phyloP scores from a whole-genome alignment of 2,329 filamentous ascomycete genomes.

The Epichloe sibirici region DNA sequence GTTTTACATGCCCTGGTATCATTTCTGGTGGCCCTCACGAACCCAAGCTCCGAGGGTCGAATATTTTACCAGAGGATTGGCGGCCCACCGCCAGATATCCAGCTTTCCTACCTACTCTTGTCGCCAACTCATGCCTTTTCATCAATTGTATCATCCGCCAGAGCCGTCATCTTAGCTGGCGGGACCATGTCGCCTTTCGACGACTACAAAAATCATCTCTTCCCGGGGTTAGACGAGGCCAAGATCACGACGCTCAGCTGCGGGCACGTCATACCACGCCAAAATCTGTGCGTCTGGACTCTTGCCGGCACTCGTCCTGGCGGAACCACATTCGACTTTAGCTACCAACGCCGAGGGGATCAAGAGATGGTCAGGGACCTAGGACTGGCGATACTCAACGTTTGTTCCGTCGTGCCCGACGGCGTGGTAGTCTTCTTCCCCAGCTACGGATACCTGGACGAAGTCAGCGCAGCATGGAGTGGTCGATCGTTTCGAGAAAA shows the following conservation, averaged over 20 bases:
- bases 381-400: slow-evolving; percentile 57
- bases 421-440: slow-evolving; percentile 93
- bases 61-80: slow-evolving; percentile 48
- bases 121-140: slow-evolving; percentile 88
- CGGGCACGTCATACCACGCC: slow-evolving; percentile 79
- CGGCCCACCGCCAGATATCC: slow-evolving; percentile 31
- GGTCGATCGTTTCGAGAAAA: slow-evolving; percentile 20
- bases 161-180: slow-evolving; percentile 81
- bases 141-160: slow-evolving; percentile 70
- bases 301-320: slow-evolving; percentile 36
- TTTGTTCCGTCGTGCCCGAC: slow-evolving; percentile 67
- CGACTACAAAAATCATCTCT: slow-evolving; percentile 78
- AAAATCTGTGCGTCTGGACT: slow-evolving; percentile 69
- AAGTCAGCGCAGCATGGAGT: slow-evolving; percentile 52
- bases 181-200: slow-evolving; percentile 97
- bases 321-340: slow-evolving; percentile 64
- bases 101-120: slow-evolving; percentile 74
- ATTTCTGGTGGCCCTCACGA: slow-evolving; percentile 72
- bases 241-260: slow-evolving; percentile 77
- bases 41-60: slow-evolving; percentile 61
- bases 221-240: slow-evolving; percentile 54
- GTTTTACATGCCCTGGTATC: slow-evolving; percentile 43
- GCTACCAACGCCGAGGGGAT: slow-evolving; percentile 65
- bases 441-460: slow-evolving; percentile 80
- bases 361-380: slow-evolving; percentile 59